Conservation (phyloP, 768 basidiomycete species). For the Boletellus sp. region DNA sequence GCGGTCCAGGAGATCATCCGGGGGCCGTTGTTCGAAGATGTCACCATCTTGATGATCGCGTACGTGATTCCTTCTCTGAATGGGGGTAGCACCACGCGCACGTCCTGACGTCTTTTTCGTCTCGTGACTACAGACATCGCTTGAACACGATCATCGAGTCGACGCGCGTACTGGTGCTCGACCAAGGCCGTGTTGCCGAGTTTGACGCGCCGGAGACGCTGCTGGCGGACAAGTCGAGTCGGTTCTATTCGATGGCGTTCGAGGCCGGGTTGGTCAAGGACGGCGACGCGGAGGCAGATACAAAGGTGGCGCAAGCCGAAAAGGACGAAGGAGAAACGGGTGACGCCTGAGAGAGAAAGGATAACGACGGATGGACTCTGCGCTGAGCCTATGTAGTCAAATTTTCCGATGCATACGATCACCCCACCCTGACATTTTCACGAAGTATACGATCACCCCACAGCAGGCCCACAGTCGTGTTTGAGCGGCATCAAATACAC, state of each 20-base stretch:
- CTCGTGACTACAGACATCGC: conserved; percentile 50
- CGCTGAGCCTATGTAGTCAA: no score
- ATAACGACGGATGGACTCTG: no score
- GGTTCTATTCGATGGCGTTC: conserved; percentile 59
- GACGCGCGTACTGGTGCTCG: conserved; percentile 77
- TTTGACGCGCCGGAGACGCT: conserved; percentile 67
- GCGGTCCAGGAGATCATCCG: conserved; percentile 86
- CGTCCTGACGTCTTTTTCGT: not conserved
- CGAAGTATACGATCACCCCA: no score
- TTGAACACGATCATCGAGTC: conserved; percentile 83
- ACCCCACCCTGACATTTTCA: no score
- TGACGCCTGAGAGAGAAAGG: no score
- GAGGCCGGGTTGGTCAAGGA: conserved; percentile 55
- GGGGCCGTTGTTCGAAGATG: conserved; percentile 69
- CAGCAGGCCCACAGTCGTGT: no score
- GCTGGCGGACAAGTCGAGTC: conserved; percentile 51
- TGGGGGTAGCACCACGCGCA: no score
- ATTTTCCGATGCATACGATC: no score
- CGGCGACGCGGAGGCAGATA: no score
- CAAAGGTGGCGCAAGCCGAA: no score
- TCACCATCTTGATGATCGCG: conserved; percentile 87
- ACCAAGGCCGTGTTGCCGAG: conserved; percentile 76
- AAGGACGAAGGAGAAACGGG: no score
- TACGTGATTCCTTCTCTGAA: conserved; percentile 37
- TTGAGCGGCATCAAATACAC: no score